Evolutionary conservation across 2,329 filamentous ascomycete genomes (phyloP).

Genomic region (Venturiaceae sp.): DNA sequence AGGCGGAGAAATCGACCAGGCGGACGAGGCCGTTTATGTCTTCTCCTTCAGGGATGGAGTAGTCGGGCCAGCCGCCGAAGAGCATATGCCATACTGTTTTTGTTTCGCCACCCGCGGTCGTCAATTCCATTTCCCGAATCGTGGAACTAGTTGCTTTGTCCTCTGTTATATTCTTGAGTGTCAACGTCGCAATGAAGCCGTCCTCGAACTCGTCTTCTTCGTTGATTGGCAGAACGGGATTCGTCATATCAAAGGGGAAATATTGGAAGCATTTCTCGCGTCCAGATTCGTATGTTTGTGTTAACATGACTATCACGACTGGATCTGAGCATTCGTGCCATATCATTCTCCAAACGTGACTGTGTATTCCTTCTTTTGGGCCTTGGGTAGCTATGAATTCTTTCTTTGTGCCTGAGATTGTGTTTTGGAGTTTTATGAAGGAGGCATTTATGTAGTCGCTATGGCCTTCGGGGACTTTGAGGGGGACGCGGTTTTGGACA

Average conservation of each 20-base stretch:
- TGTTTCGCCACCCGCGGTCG: conserved; percentile 33
- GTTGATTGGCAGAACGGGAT: conserved; percentile 44
- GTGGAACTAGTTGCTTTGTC: conserved; percentile 54
- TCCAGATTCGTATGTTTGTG: conserved; percentile 69
- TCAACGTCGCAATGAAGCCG: conserved; percentile 57
- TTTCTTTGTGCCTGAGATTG: conserved; percentile 28
- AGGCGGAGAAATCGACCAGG: conserved; percentile 57
- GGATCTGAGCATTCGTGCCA: conserved; percentile 63
- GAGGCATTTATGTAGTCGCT: conserved; percentile 45
- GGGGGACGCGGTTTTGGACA: conserved; percentile 72
- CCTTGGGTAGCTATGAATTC: conserved; percentile 92
- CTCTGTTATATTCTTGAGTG: conserved; percentile 44
- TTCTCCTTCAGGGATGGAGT: conserved; percentile 63
- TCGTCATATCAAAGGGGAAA: conserved; percentile 49
- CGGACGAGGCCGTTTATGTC: conserved; percentile 60
- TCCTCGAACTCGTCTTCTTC: conserved; percentile 55
- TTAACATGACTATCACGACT: conserved; percentile 89
- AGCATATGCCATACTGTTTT: conserved; percentile 74
- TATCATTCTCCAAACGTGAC: conserved; percentile 94
- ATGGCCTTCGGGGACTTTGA: conserved; percentile 62
- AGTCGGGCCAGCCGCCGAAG: conserved; percentile 85
- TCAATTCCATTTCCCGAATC: conserved; percentile 59
- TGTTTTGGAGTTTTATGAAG: conserved; percentile 32
- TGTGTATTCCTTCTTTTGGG: conserved; percentile 64
- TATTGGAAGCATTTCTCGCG: conserved; percentile 84